Evolutionary conservation across 768 basidiomycete genomes (phyloP).

Genomic region (Xerocomellus intermedius): DNA sequence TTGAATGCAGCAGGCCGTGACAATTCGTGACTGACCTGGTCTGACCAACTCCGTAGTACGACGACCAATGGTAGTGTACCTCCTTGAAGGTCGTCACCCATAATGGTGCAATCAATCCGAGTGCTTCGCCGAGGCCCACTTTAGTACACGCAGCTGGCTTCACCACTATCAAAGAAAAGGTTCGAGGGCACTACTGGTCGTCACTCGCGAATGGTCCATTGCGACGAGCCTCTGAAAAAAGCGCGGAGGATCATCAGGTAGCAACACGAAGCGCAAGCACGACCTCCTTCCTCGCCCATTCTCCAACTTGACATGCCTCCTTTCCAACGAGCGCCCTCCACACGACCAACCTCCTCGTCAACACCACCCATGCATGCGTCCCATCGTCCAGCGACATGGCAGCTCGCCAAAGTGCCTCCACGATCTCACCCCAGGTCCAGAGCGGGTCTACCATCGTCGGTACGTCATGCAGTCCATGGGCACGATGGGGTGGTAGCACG

Average conservation of each 20-base stretch:
- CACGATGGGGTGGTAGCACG: constrained; percentile 33
- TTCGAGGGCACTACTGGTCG: too few relatives aligned
- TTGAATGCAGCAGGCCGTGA: too few relatives aligned
- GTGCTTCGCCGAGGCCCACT: too few relatives aligned
- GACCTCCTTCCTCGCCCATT: constrained; percentile 51
- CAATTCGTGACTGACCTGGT: too few relatives aligned
- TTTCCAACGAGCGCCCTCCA: constrained; percentile 51
- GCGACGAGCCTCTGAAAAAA: too few relatives aligned
- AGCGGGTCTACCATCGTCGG: constrained; percentile 29
- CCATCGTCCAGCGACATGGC: constrained; percentile 18
- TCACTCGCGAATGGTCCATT: too few relatives aligned
- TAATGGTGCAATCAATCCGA: too few relatives aligned
- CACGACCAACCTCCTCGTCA: constrained; percentile 54
- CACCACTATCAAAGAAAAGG: background rate
- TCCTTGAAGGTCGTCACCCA: too few relatives aligned
- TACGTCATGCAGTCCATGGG: constrained; percentile 38
- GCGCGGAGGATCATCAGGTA: background rate
- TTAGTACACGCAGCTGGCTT: too few relatives aligned
- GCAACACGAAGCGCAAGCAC: constrained; percentile 1
- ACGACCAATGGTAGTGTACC: too few relatives aligned
- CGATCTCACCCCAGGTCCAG: constrained; percentile 46
- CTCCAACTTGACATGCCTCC: constrained; percentile 39
- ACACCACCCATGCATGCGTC: constrained; percentile 45
- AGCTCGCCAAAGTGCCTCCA: constrained; percentile 46
- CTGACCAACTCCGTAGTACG: too few relatives aligned